A percentile compares a stretch with the other conserved stretches of the same genome.
Evolutionary conservation across 2,329 filamentous ascomycete species (phyloP).

Genomic region (Huntiella moniliformis): DNA sequence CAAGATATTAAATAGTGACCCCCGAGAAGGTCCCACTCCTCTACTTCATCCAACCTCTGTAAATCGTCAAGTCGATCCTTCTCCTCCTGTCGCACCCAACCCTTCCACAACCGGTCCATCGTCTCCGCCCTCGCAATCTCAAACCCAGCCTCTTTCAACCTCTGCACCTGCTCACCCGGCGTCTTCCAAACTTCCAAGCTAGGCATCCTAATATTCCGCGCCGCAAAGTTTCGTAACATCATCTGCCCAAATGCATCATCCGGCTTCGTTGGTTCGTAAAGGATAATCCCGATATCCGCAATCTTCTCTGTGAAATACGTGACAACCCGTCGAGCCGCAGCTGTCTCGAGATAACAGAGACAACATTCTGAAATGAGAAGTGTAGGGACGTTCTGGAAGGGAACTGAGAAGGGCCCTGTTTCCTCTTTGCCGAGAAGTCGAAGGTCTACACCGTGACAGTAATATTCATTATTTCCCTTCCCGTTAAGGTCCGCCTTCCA

Average conservation of each 20-base stretch:
- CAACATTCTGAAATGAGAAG: conserved; percentile 89
- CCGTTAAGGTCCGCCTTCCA: not conserved
- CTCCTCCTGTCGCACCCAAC: conserved; percentile 52
- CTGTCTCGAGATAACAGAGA: conserved; percentile 62
- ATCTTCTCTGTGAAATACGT: conserved; percentile 41
- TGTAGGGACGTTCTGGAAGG: conserved; percentile 43
- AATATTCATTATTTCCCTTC: conserved; percentile 24
- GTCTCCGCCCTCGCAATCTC: conserved; percentile 23
- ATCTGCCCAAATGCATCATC: conserved; percentile 74
- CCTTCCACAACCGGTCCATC: conserved; percentile 47
- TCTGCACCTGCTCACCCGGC: conserved; percentile 45
- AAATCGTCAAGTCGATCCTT: conserved; percentile 60
- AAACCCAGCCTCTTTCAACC: conserved; percentile 52
- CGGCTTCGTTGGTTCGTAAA: conserved; percentile 81
- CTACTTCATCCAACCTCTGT: conserved; percentile 84
- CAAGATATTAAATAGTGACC: conserved; percentile 80
- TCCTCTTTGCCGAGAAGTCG: conserved; percentile 28
- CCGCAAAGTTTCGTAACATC: conserved; percentile 78
- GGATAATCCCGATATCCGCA: conserved; percentile 35
- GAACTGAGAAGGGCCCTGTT: conserved; percentile 1
- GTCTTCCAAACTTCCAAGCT: conserved; percentile 58
- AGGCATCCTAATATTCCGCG: conserved; percentile 66
- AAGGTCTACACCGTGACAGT: conserved; percentile 51
- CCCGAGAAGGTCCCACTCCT: conserved; percentile 79
- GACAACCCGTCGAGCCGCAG: conserved; percentile 45